Conservation (phyloP, 129 eudicot species). For the Calendula officinalis region DNA sequence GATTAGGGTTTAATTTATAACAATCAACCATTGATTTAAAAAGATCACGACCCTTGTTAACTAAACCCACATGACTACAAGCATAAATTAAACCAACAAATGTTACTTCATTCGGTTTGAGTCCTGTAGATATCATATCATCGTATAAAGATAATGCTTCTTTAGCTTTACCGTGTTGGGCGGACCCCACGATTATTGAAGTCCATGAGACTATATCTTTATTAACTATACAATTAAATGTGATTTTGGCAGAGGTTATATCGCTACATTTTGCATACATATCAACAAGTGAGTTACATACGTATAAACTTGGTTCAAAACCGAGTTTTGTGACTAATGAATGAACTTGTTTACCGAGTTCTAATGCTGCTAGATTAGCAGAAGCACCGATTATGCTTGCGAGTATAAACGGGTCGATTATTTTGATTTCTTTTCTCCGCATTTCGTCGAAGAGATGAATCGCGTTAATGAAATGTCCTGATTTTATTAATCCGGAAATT, state of each 20-base stretch:
- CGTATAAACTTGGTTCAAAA: conserved; percentile 48
- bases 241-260: conserved; percentile 48
- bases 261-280: conserved; percentile 97
- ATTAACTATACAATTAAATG: conserved; percentile 33
- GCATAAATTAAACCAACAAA: conserved; percentile 77
- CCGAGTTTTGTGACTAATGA: conserved; percentile 58
- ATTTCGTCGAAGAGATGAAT: conserved; percentile 52
- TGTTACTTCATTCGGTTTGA: conserved; percentile 79
- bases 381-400: conserved; percentile 68
- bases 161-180: conserved; percentile 78
- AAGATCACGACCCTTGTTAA: conserved; percentile 57
- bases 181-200: conserved; percentile 81
- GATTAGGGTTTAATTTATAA: conserved; percentile 54
- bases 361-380: conserved; percentile 57
- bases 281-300: conserved; percentile 61
- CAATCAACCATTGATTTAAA: conserved; percentile 70
- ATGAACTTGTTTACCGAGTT: conserved; percentile 79
- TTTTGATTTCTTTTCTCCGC: conserved; percentile 55
- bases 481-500: conserved; percentile 76
- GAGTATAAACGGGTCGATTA: conserved; percentile 56
- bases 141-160: conserved; percentile 67
- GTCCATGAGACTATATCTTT: conserved; percentile 94
- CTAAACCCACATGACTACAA: conserved; percentile 94
- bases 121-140: conserved; percentile 51
- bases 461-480: conserved; percentile 47